Evolutionary conservation across 495 filamentous ascomycete genomes (phyloP), one percentile per base, ranked within the genome.

Genomic region (Wilcoxina mikolae): DNA sequence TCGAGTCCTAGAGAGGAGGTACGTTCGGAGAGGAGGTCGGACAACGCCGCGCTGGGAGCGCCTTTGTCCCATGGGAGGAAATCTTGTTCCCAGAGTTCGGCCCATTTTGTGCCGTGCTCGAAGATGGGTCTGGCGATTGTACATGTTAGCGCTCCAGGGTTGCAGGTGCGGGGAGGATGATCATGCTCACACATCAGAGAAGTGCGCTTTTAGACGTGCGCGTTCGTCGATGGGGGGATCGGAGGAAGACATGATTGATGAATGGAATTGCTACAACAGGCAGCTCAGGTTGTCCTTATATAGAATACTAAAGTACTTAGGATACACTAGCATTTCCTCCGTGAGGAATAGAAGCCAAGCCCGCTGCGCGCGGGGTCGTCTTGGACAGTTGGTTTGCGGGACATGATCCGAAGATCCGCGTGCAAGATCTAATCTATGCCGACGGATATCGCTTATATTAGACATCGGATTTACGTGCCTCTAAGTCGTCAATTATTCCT

Each of bases 21-120:
- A 48, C 68, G 70, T 22, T 74, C 61, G n/a, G 67, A 62, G 39
- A 84, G 67, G 4, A 71, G 61, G 64, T 82, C 81, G 45, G 73
- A 69, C 15, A 84, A 67, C 1, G 81, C 81, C 15, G 80, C 80
- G 56, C 74, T 80, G 25, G 79, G 72, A 48, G 62, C 59, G n/a
- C 78, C 78, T 20, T 68, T 67, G 55, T 84, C 80, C 78, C 78
- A 82, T 12, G 77, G 76, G 46, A 82, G 59, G 60, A 71, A 72
- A 39, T 72, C 71, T 33, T 70, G 70, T 18, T 71, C 68, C 81
- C 81, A 84, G 3, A 83, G 68, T 1, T 69, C 64, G 20, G 77
- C 72, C 80, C 81, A 83, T 54, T 56, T 54, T 3, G 39, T 42
- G 4, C 49, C 44, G 12, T 61, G 62, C 12, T 59, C 5, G 35